These are phyloP conservation scores for Fusarium graminum DNA, from an alignment of 2,329 filamentous ascomycete genomes.

Conservation along the genomic window DNA sequence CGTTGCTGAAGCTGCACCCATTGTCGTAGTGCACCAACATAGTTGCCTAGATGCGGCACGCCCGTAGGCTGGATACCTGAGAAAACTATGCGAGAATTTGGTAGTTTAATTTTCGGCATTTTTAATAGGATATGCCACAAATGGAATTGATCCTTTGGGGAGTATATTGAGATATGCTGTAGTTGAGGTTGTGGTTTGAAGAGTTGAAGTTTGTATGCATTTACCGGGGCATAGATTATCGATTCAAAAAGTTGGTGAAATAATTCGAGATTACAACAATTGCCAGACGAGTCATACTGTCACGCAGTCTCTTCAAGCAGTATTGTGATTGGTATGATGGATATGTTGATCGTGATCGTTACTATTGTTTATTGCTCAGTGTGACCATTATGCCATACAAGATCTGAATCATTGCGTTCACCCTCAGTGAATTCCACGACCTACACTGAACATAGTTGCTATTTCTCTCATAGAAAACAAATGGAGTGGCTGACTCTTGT, in stretches of 20 bases:
- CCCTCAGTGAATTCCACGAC: not conserved
- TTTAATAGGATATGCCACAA: not conserved
- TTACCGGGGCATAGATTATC: conserved; percentile 37
- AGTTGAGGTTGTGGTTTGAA: conserved; percentile 11
- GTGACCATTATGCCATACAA: not conserved
- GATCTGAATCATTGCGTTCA: not conserved
- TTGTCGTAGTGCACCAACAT: conserved; percentile 86
- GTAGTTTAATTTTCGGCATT: conserved; percentile 26
- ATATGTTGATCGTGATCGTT: no score
- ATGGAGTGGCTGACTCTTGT: conserved; percentile 6
- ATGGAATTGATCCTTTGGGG: not conserved
- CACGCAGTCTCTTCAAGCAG: rapidly evolving
- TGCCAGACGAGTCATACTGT: not conserved
- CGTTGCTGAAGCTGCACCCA: conserved; percentile 85
- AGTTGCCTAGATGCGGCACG: conserved; percentile 94
- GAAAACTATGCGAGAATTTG: conserved; percentile 73
- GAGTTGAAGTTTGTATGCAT: conserved; percentile 42
- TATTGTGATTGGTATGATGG: not conserved
- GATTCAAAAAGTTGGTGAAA: not conserved
- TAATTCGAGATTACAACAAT: not conserved
- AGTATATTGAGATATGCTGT: not conserved
- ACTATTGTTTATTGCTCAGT: not conserved
- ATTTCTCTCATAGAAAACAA: not conserved
- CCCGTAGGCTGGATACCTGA: conserved; percentile 98
- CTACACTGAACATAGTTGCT: no score